Base-by-base conservation (phyloP, 1,139 yeast species). In the Groenewaldozyma sp. region DNA sequence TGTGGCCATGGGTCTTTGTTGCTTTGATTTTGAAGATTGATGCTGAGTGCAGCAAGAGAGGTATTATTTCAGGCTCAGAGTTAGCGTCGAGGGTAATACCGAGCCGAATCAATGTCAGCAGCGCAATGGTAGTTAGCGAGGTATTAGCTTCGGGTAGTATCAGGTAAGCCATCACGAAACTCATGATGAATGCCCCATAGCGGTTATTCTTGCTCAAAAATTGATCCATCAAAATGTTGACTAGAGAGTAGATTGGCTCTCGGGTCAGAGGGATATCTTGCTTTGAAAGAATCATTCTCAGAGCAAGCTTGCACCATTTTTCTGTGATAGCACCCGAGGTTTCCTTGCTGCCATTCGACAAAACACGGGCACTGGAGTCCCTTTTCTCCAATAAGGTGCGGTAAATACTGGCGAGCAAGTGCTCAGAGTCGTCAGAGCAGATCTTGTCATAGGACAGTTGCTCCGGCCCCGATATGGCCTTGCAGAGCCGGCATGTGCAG, bases 401-500 rank as follows among this genome's bases (percentile, higher is more conserved):
- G 10, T 14, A 13, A 9, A 29, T 29, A 9, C 22, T 14, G 10
- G 13, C n/a, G 33, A 29, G 13, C 20, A 29, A 6, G 6, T n/a
- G 5, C 18, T 29, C 33, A 5, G 33, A 29, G 10, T 29, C 33
- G n/a, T 14, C 13, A 18, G 10, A 13, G 19, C 33, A 29, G 13
- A 18, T 14, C 9, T 13, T 9, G 17, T 29, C 33, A 18, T 13
- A 29, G 6, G 36, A 35, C n/a, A n/a, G n/a, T n/a, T n/a, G n/a
- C n/a, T n/a, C n/a, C 10, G 44, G 35, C 13, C 27, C 14, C 6
- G 21, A 14, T 3, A 20, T 24, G 7, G 28, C 27, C 14, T 17
- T 28, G 20, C 45, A 42, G 7, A 35, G 7, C 2, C 32, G 19
- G 26, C 45, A 42, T 6, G 27, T 29, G 37, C 45, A 42, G 19